Percentiles rank a stretch among this genome's conserved stretches.
Evolutionary conservation across 2,329 filamentous ascomycete species (phyloP).

Genomic region (Claviceps africana): DNA sequence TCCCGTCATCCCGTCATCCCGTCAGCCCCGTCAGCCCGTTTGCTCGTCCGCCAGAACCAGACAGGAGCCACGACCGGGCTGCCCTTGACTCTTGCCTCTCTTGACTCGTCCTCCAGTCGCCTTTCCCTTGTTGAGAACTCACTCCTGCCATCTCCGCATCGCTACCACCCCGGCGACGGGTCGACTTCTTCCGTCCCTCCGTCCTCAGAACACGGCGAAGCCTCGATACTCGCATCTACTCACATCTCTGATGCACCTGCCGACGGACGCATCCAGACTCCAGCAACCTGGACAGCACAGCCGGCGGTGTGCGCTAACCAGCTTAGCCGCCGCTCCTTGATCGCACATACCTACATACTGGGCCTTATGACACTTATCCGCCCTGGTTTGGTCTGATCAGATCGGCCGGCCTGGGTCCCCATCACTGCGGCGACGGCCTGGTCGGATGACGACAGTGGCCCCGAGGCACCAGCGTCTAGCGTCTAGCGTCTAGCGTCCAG

Average conservation of each 20-base stretch:
- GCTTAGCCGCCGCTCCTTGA: background rate
- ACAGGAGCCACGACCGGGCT: background rate
- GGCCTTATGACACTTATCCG: too few species aligned
- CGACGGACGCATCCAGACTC: background rate
- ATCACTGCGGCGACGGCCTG: constrained; percentile 5
- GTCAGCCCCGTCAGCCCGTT: too few species aligned
- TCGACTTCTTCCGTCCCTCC: background rate
- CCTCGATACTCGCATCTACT: too few species aligned
- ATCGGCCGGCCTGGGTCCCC: background rate
- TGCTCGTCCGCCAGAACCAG: too few species aligned
- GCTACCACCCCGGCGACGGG: too few species aligned
- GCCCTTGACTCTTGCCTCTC: background rate
- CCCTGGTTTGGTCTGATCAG: background rate
- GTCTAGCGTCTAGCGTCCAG: too few species aligned
- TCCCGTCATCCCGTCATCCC: too few species aligned
- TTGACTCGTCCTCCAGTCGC: background rate
- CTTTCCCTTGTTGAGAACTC: background rate
- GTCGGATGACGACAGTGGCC: background rate
- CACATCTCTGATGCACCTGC: background rate
- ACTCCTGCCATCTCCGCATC: background rate
- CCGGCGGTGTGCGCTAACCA: too few species aligned
- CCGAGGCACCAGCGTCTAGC: too few species aligned
- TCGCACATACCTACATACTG: too few species aligned
- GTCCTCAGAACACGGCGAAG: background rate
- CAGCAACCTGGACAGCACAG: too few species aligned